These are phyloP conservation scores for Coffea humblotiana DNA, from an alignment of 305 asterid genomes.

Conservation along the genomic window DNA sequence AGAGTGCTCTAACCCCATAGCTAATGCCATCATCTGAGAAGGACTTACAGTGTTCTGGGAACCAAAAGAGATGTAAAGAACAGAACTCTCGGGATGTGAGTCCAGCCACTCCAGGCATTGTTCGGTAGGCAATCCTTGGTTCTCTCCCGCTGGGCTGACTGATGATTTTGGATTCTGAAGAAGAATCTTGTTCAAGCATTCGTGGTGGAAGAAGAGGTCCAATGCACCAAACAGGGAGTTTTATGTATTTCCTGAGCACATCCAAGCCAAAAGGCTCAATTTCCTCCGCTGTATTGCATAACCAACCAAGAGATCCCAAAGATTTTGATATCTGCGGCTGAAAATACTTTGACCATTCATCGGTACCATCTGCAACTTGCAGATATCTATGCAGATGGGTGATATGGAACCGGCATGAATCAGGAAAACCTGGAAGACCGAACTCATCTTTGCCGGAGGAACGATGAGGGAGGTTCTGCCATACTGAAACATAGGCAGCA, in stretches of 20 bases:
- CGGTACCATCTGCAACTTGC: conserved; percentile 68
- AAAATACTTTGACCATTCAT: conserved; percentile 71
- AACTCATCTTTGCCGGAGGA: conserved; percentile 37
- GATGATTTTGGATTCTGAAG: conserved; percentile 13
- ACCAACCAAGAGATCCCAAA: conserved; percentile 51
- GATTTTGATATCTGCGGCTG: conserved; percentile 43
- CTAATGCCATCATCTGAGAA: conserved; percentile 77
- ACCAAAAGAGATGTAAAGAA: conserved; percentile 79
- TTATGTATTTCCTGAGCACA: conserved; percentile 36
- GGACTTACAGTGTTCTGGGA: conserved; percentile 76
- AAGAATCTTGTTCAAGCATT: conserved; percentile 29
- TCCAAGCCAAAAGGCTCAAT: conserved; percentile 63
- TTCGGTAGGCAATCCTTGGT: conserved; percentile 56
- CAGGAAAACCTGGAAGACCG: conserved; percentile 68
- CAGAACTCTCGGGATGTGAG: conserved; percentile 39
- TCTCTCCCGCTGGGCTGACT: conserved; percentile 53
- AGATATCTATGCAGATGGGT: conserved; percentile 62
- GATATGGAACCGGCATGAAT: conserved; percentile 44
- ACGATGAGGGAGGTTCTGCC: conserved; percentile 85
- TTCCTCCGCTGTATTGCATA: conserved; percentile 67
- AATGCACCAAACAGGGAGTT: conserved; percentile 70
- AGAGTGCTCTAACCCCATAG: conserved; percentile 66
- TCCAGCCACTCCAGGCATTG: conserved; percentile 71
- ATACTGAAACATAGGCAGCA: conserved; percentile 63
- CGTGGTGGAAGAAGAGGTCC: conserved; percentile 71